Base-by-base conservation (phyloP, 176 grass and related monocot species). In the Oryza nivara region DNA sequence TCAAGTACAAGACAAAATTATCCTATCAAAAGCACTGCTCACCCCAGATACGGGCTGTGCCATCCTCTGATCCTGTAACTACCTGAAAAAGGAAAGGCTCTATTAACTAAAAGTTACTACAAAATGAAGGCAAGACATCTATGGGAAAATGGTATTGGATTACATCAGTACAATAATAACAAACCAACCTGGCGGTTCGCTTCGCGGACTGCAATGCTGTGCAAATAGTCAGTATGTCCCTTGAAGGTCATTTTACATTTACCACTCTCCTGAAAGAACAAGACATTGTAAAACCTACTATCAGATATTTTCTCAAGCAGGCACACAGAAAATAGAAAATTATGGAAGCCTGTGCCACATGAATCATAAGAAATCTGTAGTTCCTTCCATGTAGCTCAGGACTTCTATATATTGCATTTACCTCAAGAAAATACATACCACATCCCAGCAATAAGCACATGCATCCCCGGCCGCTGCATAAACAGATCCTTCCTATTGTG, bases 21-120 rank as follows among this genome's bases (percentile, higher is more conserved):
- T 35, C 10, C 11, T 66, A 71, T 73, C 43, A 44, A 69, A 85
- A 83, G 76, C 65, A 79, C 74, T 7, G 61, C 93, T 87, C 75
- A 95, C 96, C 96, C 96, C 96, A 98, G 63, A 95, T 95, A 86
- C 96, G 91, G 68, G 85, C 83, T 86, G 96, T 94, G 82, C 89
- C 96, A 86, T 98, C 96, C 81, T 98, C 96, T 91, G 93, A 98
- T 84, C 93, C 93, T 54, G 96, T 98, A 77, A 95, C 86, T n/a
- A 95, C 81, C 96, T 98, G 86, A 80, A 82, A 87, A 60, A 81
- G 78, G 14, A 76, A 83, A 2, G 81, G 79, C 7, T 40, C 43
- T 38, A 26, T 35, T 7, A n/a, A 60, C 44, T 49, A 78, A 79
- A 48, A 51, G 43, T 69, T 69, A 41, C 61, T 38, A 60, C 35